Base-by-base conservation (phyloP, 177 flowering plant species). In the Vitis hybrid region DNA sequence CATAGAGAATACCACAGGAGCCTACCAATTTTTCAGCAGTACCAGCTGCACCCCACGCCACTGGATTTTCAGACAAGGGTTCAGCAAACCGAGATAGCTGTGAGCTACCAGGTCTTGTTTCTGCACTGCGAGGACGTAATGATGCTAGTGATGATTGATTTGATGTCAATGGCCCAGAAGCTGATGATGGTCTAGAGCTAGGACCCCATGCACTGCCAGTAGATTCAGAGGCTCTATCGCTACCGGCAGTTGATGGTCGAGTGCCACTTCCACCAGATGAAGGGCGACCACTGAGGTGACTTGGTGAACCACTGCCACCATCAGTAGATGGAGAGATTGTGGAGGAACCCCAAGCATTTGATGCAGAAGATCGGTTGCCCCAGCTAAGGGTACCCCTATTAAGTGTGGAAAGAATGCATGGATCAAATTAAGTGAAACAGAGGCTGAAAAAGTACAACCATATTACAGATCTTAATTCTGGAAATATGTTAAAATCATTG, bases 81-180 rank as follows among this genome's bases (percentile, higher is more conserved):
- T 96, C 99, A 49, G 99, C 97, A 82, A 94, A 96, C n/a, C 98
- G 88, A 4, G 99, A 96, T 32, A 94, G 80, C 74, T 91, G 99
- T 49, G 98, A 92, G 81, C 98, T 95, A 73, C 91, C 85, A 35
- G 98, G 96, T 76, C 95, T 89, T 63, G 90, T 83, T 65, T 96
- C 99, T 74, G 99, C 99, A 87, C 98, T 93, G 60, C 77, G 93
- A 59, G 99, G 99, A 62, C 99, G 98, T 65, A 83, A 68, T 13
- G 94, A 75, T 65, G 82, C 75, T 51, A 73, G 52, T 8, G 93
- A 76, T 74, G 88, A 30, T 68, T 92, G 91, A 79, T 77, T 92
- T 60, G 97, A 83, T 68, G 87, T 71, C 73, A 88, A 72, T 49
- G 79, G 66, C 56, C 97, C 99, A 70, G 98, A 92, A 51, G 98